A percentile compares a stretch with the other conserved stretches of the same genome.
Conservation (phyloP, 176 grass and related monocot genomes). For the Phragmites australis region DNA sequence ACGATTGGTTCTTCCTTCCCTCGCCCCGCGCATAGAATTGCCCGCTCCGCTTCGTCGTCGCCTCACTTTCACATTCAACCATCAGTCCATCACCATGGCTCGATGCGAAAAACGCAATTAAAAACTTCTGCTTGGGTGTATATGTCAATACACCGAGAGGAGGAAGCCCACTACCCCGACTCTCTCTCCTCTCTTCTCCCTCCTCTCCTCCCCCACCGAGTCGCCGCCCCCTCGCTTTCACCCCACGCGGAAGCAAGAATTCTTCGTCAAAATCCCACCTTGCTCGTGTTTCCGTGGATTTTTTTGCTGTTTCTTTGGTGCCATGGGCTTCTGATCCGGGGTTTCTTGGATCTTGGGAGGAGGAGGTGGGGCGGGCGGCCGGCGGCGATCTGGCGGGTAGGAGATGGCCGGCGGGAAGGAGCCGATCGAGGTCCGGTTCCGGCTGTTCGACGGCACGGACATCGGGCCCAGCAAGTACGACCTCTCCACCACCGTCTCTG, state of each 20-base stretch:
- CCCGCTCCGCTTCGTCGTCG: conserved; percentile 2
- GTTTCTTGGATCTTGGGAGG: conserved; percentile 35
- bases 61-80: conserved; percentile 12
- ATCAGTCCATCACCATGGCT: conserved; percentile 4
- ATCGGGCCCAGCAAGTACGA: conserved; percentile 91
- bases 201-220: conserved; percentile 15
- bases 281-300: conserved; percentile 31
- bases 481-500: conserved; percentile 66
- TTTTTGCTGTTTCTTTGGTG: conserved; percentile 7
- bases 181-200: background rate
- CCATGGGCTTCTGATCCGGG: conserved; percentile 48
- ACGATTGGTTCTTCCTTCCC: background rate
- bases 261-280: conserved; percentile 42
- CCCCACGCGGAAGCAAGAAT: conserved; percentile 55
- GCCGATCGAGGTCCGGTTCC: conserved; percentile 81
- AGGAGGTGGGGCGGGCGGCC: conserved; percentile 27
- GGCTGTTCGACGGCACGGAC: conserved; percentile 81
- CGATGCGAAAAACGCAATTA: conserved; percentile 17
- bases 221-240: conserved; percentile 53
- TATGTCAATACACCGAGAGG: conserved; percentile 45
- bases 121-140: conserved; percentile 2
- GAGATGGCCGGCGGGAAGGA: conserved; percentile 62
- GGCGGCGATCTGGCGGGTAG: conserved; percentile 45
- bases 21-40: conserved; percentile 1
- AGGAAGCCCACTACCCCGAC: conserved; percentile 34